These are phyloP conservation scores for Corynascus novoguineensis DNA, from an alignment of 495 filamentous ascomycete species.

Conservation along the genomic window DNA sequence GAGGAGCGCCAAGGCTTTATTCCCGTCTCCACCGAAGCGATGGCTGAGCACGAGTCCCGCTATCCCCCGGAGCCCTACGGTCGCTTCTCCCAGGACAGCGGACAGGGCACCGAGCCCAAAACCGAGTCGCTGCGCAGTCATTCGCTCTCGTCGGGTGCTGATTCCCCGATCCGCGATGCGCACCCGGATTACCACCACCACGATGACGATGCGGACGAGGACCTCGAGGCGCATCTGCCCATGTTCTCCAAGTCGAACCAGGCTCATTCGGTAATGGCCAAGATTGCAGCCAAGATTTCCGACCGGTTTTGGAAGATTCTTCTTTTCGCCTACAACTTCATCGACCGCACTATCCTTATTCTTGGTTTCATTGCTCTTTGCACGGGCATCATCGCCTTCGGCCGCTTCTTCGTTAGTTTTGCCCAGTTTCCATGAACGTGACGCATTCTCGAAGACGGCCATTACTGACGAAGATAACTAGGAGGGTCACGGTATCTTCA, in stretches of 20 bases:
- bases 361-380: conserved; percentile 55
- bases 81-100: conserved; percentile 80
- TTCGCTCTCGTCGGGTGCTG: conserved; percentile 55
- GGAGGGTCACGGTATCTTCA: conserved; percentile 45
- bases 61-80: conserved; percentile 41
- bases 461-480: conserved; percentile 4
- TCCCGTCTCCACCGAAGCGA: conserved; percentile 62
- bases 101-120: conserved; percentile 75
- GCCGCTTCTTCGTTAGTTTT: conserved; percentile 52
- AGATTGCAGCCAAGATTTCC: conserved; percentile 35
- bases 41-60: conserved; percentile 52
- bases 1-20: conserved; percentile 53
- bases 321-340: conserved; percentile 36
- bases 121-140: conserved; percentile 60
- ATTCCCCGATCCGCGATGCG: conserved; percentile 48
- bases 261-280: conserved; percentile 25
- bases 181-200: conserved; percentile 43
- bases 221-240: conserved; percentile 27
- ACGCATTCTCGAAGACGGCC: conserved; percentile 34
- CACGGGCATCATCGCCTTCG: conserved; percentile 53
- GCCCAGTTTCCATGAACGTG: conserved; percentile 2
- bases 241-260: conserved; percentile 14
- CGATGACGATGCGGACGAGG: conserved; percentile 36
- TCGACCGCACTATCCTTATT: conserved; percentile 46
- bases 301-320: conserved; percentile 40